These are phyloP conservation scores for Spongiforma sp. DNA, from an alignment of 1,284 basidiomycete genomes.

Conservation along the genomic window DNA sequence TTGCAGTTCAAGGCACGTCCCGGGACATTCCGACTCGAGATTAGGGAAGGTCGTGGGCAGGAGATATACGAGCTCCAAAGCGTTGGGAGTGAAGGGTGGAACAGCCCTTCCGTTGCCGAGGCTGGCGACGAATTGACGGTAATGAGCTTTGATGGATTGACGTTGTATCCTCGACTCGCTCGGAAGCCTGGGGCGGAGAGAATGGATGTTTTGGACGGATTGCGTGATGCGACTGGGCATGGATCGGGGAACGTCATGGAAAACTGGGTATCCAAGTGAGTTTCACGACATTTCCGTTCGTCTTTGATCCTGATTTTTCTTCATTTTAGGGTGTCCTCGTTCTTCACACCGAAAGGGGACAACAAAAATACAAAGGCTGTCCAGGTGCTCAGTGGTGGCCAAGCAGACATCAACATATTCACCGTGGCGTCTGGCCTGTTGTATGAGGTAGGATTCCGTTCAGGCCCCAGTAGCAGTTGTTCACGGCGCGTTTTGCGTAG, in stretches of 20 bases:
- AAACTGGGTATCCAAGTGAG: constrained; percentile 56
- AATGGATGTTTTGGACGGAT: constrained; percentile 76
- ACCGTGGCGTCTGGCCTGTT: constrained; percentile 96
- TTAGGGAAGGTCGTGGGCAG: constrained; percentile 81
- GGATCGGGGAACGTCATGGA: constrained; percentile 46
- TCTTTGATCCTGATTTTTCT: constrained; percentile 9
- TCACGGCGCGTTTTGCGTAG: constrained; percentile 46
- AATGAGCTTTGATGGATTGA: constrained; percentile 87
- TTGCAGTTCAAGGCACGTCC: constrained; percentile 95
- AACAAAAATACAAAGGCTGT: constrained; percentile 8
- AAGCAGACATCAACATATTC: constrained; percentile 98
- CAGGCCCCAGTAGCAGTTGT: not conserved
- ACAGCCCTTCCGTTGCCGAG: constrained; percentile 70
- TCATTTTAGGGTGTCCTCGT: constrained; percentile 53
- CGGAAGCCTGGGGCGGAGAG: constrained; percentile 80
- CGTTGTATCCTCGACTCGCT: constrained; percentile 82
- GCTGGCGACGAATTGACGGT: constrained; percentile 77
- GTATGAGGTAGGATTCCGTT: constrained; percentile 76
- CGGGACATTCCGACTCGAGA: constrained; percentile 84
- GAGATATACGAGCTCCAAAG: constrained; percentile 87
- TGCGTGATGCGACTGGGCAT: constrained; percentile 38
- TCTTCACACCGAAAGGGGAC: constrained; percentile 48
- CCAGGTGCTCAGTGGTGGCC: constrained; percentile 36
- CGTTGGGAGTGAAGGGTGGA: constrained; percentile 84
- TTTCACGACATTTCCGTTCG: not conserved